Evolutionary conservation across 2,329 filamentous ascomycete species (phyloP), one percentile per base, ranked within the genome.

Genomic region (Fusarium azukiicola): DNA sequence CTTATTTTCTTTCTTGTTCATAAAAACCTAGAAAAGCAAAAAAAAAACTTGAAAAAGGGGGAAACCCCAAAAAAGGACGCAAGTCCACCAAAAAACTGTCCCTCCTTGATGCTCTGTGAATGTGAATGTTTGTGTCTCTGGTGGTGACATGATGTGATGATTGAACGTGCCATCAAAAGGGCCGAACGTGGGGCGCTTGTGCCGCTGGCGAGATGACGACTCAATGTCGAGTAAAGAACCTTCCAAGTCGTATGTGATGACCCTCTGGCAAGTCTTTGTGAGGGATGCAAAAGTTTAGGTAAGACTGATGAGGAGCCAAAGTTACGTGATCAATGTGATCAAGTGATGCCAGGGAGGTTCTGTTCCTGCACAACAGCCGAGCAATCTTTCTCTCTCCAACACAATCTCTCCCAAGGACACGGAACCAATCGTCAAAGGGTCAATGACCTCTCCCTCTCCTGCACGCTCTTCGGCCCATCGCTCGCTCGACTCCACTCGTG

Each of bases 21-120:
- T 27, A 72, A 71, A 69, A 63, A 75, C 64, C 21, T 23, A 70
- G 58, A 77, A 77, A 74, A 79, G 36, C n/a, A 70, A 21, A 66
- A 77, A 77, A 74, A 76, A 76, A 69, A 74, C 42, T 50, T 46
- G 74, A 64, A 70, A 77, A 70, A 69, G 74, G 69, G 76, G 71
- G 58, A 54, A 71, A 70, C 73, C 76, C 69, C 61, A 79, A 27
- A 10, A 76, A 71, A 58, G 68, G 76, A 66, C 54, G 52, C 58
- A 52, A 50, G 63, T 76, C 75, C 69, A 64, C 72, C 63, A 76
- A 76, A 76, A 72, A 73, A 63, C 21, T 42, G 44, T 27, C 49
- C 38, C 38, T 42, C 19, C 64, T 50, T 52, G 19, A 42, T 42
- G 40, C n/a, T 27, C 47, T 32, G 16, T 54, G 6, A 27, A 44